Conservation (phyloP, 2,329 filamentous ascomycete species). For the Massarina eburnea region DNA sequence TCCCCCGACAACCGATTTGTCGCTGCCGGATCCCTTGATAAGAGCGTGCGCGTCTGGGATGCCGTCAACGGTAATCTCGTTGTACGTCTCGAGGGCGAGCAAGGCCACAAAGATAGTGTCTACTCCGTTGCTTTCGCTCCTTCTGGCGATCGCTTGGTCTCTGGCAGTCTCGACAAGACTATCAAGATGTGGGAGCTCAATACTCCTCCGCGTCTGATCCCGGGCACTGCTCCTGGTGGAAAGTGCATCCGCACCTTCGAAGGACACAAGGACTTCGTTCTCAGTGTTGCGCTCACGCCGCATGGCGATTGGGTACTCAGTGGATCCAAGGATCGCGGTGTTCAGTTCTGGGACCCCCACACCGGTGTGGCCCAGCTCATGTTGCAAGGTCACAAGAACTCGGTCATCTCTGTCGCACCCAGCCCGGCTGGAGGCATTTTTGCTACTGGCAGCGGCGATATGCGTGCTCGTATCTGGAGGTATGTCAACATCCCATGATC, state of each 20-base stretch:
- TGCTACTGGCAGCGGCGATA: conserved; percentile 94
- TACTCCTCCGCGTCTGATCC: conserved; percentile 66
- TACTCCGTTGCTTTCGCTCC: conserved; percentile 97
- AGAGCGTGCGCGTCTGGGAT: conserved; percentile 98
- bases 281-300: conserved; percentile 91
- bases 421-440: conserved; percentile 87
- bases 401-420: conserved; percentile 96
- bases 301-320: conserved; percentile 96
- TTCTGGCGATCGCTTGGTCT: conserved; percentile 88
- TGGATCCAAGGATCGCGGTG: conserved; percentile 93
- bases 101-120: conserved; percentile 95
- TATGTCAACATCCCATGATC: conserved; percentile 41
- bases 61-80: conserved; percentile 81
- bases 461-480: conserved; percentile 97
- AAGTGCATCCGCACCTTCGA: conserved; percentile 97
- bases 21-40: conserved; percentile 91
- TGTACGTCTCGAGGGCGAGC: conserved; percentile 87
- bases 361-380: conserved; percentile 95
- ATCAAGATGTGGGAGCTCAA: conserved; percentile 99
- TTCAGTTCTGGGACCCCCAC: conserved; percentile 97
- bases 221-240: conserved; percentile 75
- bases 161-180: conserved; percentile 92
- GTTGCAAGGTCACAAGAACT: conserved; percentile 99
- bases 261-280: conserved; percentile 97
- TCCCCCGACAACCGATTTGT: conserved; percentile 94